Evolutionary conservation across 805 yeast genomes (phyloP).

Genomic region (Candida yuanshanica): DNA sequence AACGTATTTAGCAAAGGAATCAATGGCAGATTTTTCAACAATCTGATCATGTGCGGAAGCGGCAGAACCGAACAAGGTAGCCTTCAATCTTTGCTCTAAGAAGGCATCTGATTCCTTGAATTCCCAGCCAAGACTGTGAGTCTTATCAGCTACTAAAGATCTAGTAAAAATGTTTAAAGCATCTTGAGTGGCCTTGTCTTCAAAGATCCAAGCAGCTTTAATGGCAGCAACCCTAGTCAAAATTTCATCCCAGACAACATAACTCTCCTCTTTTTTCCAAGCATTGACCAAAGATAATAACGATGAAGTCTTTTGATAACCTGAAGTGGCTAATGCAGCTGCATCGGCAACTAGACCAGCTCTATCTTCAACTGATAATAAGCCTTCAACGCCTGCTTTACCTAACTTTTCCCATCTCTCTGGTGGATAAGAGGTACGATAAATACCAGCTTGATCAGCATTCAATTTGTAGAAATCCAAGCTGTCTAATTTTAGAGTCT

Average conservation of each 20-base stretch:
- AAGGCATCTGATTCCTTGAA: constrained; percentile 51
- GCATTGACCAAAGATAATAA: constrained; percentile 53
- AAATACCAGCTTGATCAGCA: constrained; percentile 69
- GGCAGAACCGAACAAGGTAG: constrained; percentile 56
- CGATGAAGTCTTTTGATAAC: constrained; percentile 56
- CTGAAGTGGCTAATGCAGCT: constrained; percentile 63
- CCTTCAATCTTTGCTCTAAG: constrained; percentile 61
- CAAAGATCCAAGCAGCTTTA: constrained; percentile 51
- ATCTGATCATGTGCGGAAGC: constrained; percentile 43
- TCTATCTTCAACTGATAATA: constrained; percentile 69
- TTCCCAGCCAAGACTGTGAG: constrained; percentile 57
- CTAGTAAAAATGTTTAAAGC: constrained; percentile 48
- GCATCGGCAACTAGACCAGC: constrained; percentile 81
- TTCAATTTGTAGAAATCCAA: constrained; percentile 60
- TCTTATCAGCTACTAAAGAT: constrained; percentile 50
- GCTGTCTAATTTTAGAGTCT: constrained; percentile 38
- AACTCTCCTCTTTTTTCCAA: constrained; percentile 56
- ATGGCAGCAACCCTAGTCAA: constrained; percentile 42
- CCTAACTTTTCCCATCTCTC: constrained; percentile 69
- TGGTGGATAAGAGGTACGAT: constrained; percentile 64
- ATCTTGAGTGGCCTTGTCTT: constrained; percentile 38
- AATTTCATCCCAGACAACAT: constrained; percentile 65
- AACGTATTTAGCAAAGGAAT: constrained; percentile 46
- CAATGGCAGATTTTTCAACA: constrained; percentile 41
- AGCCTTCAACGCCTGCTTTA: constrained; percentile 46